Evolutionary conservation across 495 filamentous ascomycete species (phyloP), one percentile per base, ranked within the genome.

Genomic region (Barbatosphaeria neglecta): DNA sequence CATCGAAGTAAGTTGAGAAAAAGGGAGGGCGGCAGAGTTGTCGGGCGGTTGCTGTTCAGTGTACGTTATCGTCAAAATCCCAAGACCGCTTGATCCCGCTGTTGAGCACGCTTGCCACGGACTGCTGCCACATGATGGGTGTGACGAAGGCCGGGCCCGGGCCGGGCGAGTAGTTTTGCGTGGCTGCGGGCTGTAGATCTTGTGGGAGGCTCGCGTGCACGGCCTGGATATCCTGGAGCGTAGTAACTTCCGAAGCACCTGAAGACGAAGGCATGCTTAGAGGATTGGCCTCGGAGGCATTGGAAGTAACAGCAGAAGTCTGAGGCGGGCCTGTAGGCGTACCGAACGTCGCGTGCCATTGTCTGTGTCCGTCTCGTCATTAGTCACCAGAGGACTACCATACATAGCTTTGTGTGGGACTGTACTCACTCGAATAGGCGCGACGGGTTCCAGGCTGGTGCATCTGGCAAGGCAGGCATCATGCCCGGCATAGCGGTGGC

Each of bases 51-150:
- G n/a, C n/a, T n/a, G n/a, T n/a, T n/a, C n/a, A n/a, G n/a, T n/a
- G n/a, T n/a, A n/a, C n/a, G n/a, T n/a, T 53, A 3, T 24, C 51
- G 44, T 72, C 70, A 44, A 70, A 74, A 52, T 83, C 80, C 85
- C 86, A 90, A 22, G 82, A 68, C 33, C 87, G 71, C 62, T 93
- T 94, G 24, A 86, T 58, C 4, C 82, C 81, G 44, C 81, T 81
- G 39, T 89, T 85, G 64, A 84, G 95, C 1, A 90, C 86, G 56
- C 80, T 87, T 13, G 93, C 90, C 53, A 98, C 90, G 38, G 81
- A 87, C 55, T 95, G 86, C 62, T 95, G 90, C 92, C 92, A 98
- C 78, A 95, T 94, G 49, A 83, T 83, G 10, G 92, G 87, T 11
- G 87, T 94, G 47, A 98, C 86, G 51, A 93, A 82, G 15, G 80